Evolutionary conservation across 1,139 yeast species (phyloP), one percentile per base, ranked within the genome.

Genomic region (Protomyces macrosporus): DNA sequence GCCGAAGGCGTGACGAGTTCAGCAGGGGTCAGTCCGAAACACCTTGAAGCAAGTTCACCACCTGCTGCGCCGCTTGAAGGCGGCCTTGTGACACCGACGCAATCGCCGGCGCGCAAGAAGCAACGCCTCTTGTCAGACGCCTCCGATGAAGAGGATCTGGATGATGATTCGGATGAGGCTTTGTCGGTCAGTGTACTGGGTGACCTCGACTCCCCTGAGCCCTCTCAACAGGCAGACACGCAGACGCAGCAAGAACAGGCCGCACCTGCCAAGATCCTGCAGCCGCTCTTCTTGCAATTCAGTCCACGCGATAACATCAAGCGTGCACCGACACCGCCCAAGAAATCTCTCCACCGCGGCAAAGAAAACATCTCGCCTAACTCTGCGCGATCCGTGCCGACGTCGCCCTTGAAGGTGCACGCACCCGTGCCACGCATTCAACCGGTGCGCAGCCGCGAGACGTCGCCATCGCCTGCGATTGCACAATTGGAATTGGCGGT

Each of bases 301-400:
- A 34, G 32, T 14, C 35, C 32, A 9, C 14, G 30, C 10, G 34
- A n/a, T 14, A 42, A 42, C 7, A 3, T 10, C 23, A 32, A 9
- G 16, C 48, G 48, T 10, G 32, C 48, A 9, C 48, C 48, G 12
- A 42, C 48, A 7, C 48, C 48, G 30, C 48, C 48, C 30, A 42
- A 42, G 23, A 42, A 42, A 3, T 42, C 48, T 4, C 30, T 9
- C n/a, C 32, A 42, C 48, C 16, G 48, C 12, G 62, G 52, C 7
- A 52, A 58, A 34, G 62, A 58, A 14, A 58, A 58, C 34, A 35
- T 52, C 16, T 56, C 62, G 14, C 60, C 60, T 3, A n/a, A 1
- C 4, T 36, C 39, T 36, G 1, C 16, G 23, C 53, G 39, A 9
- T 33, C 48, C 12, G 30, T 14, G 23, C 48, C 48, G 9, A 6